Percentiles rank a stretch among this genome's conserved stretches.
Evolutionary conservation across 768 basidiomycete genomes (phyloP).

Genomic region (Hypsizygus marmoreus): DNA sequence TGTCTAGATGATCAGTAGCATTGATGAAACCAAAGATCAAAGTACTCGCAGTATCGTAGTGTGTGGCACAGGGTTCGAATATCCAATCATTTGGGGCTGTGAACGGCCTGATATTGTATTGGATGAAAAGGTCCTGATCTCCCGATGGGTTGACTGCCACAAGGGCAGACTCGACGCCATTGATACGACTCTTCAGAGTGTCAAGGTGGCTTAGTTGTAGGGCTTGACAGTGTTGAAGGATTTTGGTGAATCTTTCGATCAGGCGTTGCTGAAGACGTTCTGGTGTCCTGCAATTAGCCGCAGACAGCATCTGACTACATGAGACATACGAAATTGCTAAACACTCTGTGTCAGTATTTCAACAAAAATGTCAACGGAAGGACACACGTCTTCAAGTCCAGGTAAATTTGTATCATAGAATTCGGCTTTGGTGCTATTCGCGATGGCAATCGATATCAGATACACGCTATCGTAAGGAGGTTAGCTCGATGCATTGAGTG

Average conservation of each 20-base stretch:
- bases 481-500: no score
- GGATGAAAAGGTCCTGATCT: slow-evolving; percentile 74
- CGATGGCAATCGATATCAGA: slow-evolving; percentile 66
- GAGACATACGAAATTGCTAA: slow-evolving; percentile 65
- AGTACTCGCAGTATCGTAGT: slow-evolving; percentile 72
- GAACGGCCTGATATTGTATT: slow-evolving; percentile 71
- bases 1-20: slow-evolving; percentile 1
- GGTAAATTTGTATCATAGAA: slow-evolving; percentile 76
- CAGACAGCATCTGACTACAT: not conserved
- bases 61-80: slow-evolving; percentile 73
- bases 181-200: slow-evolving; percentile 50
- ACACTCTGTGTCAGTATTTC: slow-evolving; percentile 14
- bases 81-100: slow-evolving; percentile 62
- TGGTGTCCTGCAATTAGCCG: slow-evolving; percentile 27
- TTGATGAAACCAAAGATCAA: not conserved
- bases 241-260: slow-evolving; percentile 51
- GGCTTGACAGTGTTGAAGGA: slow-evolving; percentile 60
- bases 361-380: not conserved
- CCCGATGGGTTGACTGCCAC: slow-evolving; percentile 51
- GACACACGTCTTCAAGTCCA: slow-evolving; percentile 67
- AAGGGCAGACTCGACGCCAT: slow-evolving; percentile 48
- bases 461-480: slow-evolving; percentile 72
- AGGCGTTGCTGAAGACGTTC: slow-evolving; percentile 73
- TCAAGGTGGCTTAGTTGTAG: slow-evolving; percentile 64
- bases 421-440: slow-evolving; percentile 69